Conservation (phyloP, 768 basidiomycete genomes). For the Cystofilobasidium ferigula region DNA sequence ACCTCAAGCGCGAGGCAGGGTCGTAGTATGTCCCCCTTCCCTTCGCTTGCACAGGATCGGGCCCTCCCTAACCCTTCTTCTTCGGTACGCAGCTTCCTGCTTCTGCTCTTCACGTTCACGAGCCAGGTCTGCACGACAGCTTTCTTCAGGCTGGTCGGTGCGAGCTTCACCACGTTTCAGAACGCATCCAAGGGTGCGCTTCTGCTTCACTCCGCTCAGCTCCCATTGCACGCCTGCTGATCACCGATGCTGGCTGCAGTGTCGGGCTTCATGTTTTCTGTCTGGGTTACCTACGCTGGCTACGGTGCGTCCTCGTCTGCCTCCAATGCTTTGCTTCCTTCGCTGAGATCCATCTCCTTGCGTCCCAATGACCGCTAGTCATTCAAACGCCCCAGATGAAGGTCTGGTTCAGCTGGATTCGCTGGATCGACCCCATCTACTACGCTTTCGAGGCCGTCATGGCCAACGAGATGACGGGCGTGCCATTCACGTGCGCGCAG, state of each 20-base stretch:
- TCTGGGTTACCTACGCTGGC: constrained; percentile 11
- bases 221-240: neutral
- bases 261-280: constrained; percentile 7
- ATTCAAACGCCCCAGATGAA: constrained; percentile 33
- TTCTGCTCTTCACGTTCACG: constrained; percentile 63
- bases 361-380: constrained; percentile 27
- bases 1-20: constrained; percentile 45
- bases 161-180: constrained; percentile 9
- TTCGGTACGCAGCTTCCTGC: too few species aligned
- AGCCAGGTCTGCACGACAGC: constrained; percentile 43
- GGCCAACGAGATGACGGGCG: constrained; percentile 73
- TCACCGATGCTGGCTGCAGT: too few species aligned
- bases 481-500: constrained; percentile 43
- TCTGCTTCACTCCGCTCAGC: neutral
- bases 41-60: too few species aligned
- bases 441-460: constrained; percentile 68
- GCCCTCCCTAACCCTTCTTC: constrained; percentile 47
- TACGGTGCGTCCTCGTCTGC: neutral
- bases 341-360: constrained; percentile 39
- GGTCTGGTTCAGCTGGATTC: constrained; percentile 42
- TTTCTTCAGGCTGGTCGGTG: constrained; percentile 7
- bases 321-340: neutral
- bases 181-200: constrained; percentile 3
- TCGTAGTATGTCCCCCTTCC: constrained; percentile 52
- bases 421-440: constrained; percentile 62